These are phyloP conservation scores for Eucalyptus camaldulensis DNA, from an alignment of 345 rosid genomes.

Conservation along the genomic window DNA sequence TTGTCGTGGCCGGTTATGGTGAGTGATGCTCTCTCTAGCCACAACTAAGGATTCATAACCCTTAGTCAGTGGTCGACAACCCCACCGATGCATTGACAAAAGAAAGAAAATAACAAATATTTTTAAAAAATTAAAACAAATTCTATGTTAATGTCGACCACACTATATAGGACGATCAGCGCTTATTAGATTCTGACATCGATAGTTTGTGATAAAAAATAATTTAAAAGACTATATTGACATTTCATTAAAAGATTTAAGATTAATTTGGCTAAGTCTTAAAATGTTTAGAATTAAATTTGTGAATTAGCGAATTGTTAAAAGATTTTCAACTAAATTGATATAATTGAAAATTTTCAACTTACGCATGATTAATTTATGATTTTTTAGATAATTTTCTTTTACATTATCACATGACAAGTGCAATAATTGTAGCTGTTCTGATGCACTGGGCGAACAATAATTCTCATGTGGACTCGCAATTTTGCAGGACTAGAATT, in stretches of 20 bases:
- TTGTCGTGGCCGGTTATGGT: accelerated
- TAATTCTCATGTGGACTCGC: background rate
- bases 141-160: accelerated
- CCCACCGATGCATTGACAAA: too few species aligned
- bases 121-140: too few species aligned
- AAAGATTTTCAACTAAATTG: too few species aligned
- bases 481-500: background rate
- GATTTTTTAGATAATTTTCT: too few species aligned
- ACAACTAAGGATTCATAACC: background rate
- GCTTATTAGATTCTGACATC: background rate
- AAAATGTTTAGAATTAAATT: too few species aligned
- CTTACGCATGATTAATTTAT: accelerated
- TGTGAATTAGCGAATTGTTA: background rate
- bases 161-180: accelerated
- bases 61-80: background rate
- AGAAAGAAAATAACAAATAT: too few species aligned
- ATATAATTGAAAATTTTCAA: too few species aligned
- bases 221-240: too few species aligned
- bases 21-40: background rate
- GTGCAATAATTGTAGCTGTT: background rate
- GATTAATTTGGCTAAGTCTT: too few species aligned
- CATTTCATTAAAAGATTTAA: too few species aligned
- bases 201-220: accelerated
- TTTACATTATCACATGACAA: background rate
- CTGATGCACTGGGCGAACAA: background rate